These are phyloP conservation scores for Typha latifolia DNA, from an alignment of 176 grass and related monocot species.

Conservation along the genomic window DNA sequence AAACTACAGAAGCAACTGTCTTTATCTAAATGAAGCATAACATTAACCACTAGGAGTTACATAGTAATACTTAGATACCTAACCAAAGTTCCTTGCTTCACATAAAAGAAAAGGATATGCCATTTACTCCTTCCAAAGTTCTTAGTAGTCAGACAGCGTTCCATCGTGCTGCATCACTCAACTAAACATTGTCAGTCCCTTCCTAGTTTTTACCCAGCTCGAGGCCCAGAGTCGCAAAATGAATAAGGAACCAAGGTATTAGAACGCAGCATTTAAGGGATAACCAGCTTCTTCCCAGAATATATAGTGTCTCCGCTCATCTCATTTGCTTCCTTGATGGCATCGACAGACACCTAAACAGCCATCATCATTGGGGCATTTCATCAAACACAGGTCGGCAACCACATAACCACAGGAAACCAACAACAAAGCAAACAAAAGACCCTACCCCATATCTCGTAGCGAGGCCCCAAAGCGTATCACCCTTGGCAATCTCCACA, in stretches of 20 bases:
- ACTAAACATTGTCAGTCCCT: too few relatives aligned
- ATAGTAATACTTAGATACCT: background rate
- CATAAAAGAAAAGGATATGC: background rate
- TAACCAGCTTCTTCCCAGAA: conserved; percentile 2
- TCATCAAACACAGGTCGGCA: background rate
- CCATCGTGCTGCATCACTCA: too few relatives aligned
- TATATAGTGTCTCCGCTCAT: background rate
- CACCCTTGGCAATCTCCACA: background rate
- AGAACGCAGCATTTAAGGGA: background rate
- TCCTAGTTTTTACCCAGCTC: background rate
- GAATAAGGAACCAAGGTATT: background rate
- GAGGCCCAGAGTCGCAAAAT: background rate
- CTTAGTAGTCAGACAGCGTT: too few relatives aligned
- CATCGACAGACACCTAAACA: conserved; percentile 4
- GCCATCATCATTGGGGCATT: background rate
- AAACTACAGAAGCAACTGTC: background rate
- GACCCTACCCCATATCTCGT: background rate
- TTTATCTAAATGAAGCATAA: background rate
- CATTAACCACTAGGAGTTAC: background rate
- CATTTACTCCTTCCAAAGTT: background rate
- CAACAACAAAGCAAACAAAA: background rate
- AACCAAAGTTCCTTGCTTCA: background rate
- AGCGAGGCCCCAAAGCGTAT: conserved; percentile 5
- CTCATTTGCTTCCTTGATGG: conserved; percentile 3
- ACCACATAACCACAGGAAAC: background rate